Base-by-base conservation (phyloP, 1,139 yeast genomes). In the Pichia sp. region DNA sequence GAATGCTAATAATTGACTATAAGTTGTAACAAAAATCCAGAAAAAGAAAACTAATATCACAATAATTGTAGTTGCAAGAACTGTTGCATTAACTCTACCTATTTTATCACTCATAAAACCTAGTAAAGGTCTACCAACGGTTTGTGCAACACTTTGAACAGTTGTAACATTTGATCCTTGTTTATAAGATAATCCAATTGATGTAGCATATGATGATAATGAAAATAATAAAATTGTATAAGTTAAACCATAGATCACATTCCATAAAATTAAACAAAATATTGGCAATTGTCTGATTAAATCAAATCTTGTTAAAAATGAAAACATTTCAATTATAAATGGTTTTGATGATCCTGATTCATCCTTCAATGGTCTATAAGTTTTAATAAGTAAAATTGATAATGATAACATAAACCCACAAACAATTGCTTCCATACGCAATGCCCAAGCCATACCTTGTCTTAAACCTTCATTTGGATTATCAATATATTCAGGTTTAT, bases 381-480 rank as follows among this genome's bases (percentile, higher is more conserved):
- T 74, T 47, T 66, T 68, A 48, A 80, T 63, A 33, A 82, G 59
- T 16, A 71, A 45, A 22, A 69, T 64, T 2, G 75, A 66, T 7
- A 67, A 39, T 0, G 60, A 31, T 37, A 68, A 54, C 39, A 68
- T 57, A 5, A 63, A 59, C 1, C 70, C 65, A 30, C 71, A 64
- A 16, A 68, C 63, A 30, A 74, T 60, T 1, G 78, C 82, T 36
- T 74, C 65, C 73, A 80, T 73, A 49, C 90, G 64, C 48, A 82
- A 66, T 0, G 89, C 82, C 89, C 89, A 82, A 46, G 68, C 66
- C 42, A 81, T 84, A 55, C 76, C 68, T 0, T 84, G 82, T 6
- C 79, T 70, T 16, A 62, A 61, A 26, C 70, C 50, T 34, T 47
- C 40, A 34, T 41, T 41, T 38, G 25, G 39, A 29, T 48, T 32